Evolutionary conservation across 2,329 filamentous ascomycete species (phyloP), one percentile per base, ranked within the genome.

Genomic region (Apiospora koreana): DNA sequence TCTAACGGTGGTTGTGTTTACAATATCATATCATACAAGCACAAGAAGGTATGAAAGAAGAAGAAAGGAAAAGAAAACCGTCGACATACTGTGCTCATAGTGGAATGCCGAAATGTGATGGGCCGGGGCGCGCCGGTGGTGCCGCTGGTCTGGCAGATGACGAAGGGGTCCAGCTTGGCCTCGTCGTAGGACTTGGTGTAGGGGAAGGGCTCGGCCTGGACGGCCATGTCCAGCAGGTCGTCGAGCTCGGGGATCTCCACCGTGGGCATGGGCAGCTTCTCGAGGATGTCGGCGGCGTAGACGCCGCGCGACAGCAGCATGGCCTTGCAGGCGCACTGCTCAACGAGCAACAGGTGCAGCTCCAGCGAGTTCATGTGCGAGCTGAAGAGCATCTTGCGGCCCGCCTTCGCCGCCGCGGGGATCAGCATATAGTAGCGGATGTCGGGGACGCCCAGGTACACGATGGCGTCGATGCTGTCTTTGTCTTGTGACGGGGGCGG

Each of bases 381-480:
- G 41, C 72, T 74, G 9, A 81, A 72, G 0, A 81, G 71, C 14
- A 80, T 78, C 68, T 81, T 81, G 72, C 84, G 82, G 2, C 84
- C 83, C 2, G 82, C 80, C 74, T 86, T 86, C 71, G 72, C 73
- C 28, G 71, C 73, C 14, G 73, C 73, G 64, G 72, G 71, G 45
- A 72, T 72, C 23, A 75, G 62, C 69, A 75, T 72, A 46, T 74
- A 72, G 35, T 74, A 75, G n/a, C 73, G 71, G n/a, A 75, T 50
- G 69, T 75, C 73, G 16, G 69, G 70, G 1, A 72, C 70, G 9
- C 73, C 73, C 43, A 75, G 73, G 45, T 75, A 75, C 1, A 72
- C 69, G 41, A 75, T 68, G 25, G 73, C 72, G 25, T 75, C 73
- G 28, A 75, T 69, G 48, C 25, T 69, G 5, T 70, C 65, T 18